Percentiles rank a stretch among this genome's conserved stretches.
Evolutionary conservation across 345 rosid genomes (phyloP).

Genomic region (Aurinia saxatilis): DNA sequence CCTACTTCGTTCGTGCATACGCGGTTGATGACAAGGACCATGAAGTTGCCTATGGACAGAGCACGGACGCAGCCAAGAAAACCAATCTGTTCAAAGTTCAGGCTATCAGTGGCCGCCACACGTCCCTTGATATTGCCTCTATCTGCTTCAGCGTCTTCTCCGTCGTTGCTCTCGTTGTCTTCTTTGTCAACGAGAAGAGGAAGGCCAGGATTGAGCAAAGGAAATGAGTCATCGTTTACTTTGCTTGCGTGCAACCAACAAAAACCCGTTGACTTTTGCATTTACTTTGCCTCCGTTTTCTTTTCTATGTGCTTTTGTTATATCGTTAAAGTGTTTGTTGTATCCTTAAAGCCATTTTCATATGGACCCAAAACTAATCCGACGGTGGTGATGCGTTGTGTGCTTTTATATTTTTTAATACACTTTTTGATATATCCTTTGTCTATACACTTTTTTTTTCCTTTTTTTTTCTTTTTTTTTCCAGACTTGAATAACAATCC

Average conservation of each 20-base stretch:
- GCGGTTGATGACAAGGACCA: constrained; percentile 14
- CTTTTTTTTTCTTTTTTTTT: no score
- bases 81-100: constrained; percentile 24
- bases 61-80: constrained; percentile 16
- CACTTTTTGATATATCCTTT: constrained; percentile 3
- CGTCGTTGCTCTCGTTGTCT: constrained; percentile 19
- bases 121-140: constrained; percentile 31
- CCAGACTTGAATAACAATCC: no score
- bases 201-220: constrained; percentile 27
- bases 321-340: constrained; percentile 9
- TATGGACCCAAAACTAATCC: constrained; percentile 7
- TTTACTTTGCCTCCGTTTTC: neutral
- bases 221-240: constrained; percentile 26
- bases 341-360: constrained; percentile 4
- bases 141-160: constrained; percentile 33
- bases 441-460: no score
- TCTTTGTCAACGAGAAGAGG: constrained; percentile 30
- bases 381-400: constrained; percentile 6
- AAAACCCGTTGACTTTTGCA: constrained; percentile 18
- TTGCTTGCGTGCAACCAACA: constrained; percentile 9
- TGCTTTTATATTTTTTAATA: neutral
- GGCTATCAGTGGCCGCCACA: constrained; percentile 30
- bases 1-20: constrained; percentile 32
- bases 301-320: neutral
- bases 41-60: constrained; percentile 35